These are phyloP conservation scores for Auriscalpium microsporum DNA, from an alignment of 768 basidiomycete species.

Conservation along the genomic window DNA sequence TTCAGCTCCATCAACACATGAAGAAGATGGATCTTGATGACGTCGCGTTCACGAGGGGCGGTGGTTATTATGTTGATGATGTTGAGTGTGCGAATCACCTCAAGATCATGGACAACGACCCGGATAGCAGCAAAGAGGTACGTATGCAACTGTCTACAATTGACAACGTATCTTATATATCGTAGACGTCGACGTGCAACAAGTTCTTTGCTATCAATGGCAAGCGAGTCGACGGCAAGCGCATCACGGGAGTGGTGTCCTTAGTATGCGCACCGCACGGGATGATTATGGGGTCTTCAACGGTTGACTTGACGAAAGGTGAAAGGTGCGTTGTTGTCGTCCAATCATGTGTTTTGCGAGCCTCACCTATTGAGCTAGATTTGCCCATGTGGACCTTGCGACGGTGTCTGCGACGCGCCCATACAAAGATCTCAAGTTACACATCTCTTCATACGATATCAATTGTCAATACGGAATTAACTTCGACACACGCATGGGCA, in stretches of 20 bases:
- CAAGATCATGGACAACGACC: neutral
- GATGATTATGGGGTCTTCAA: neutral
- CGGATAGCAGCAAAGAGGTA: neutral
- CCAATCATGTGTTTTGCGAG: neutral
- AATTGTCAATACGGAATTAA: neutral
- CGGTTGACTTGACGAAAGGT: neutral
- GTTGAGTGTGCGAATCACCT: neutral
- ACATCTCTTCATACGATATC: neutral
- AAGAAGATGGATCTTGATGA: neutral
- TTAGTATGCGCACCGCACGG: neutral
- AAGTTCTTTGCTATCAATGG: neutral
- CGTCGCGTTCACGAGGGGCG: neutral
- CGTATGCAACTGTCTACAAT: neutral
- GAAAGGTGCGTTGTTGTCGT: neutral
- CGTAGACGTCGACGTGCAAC: neutral
- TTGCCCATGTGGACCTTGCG: neutral
- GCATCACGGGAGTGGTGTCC: neutral
- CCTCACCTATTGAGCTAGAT: neutral
- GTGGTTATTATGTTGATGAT: neutral
- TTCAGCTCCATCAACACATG: neutral
- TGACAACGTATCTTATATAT: neutral
- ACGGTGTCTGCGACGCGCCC: neutral
- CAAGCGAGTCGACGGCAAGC: neutral
- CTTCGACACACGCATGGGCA: neutral
- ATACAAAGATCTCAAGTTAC: neutral